Conservation (phyloP, 1,284 basidiomycete species). For the Cryptococcus wingfieldii region DNA sequence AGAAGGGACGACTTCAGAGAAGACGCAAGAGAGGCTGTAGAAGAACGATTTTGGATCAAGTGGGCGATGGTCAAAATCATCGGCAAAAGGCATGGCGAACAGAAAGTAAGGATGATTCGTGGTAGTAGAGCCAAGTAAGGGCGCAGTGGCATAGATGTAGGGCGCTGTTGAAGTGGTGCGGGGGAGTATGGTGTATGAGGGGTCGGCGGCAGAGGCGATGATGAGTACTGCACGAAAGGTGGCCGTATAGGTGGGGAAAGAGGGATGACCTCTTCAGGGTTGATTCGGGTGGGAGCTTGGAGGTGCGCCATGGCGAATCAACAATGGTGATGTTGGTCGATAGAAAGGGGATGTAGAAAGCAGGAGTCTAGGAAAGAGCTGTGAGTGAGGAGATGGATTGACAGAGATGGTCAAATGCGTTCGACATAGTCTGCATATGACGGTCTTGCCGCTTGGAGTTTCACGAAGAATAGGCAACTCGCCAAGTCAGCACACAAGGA, state of each 20-base stretch:
- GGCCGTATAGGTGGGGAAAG: slow-evolving; percentile 29
- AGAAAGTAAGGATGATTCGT: slow-evolving; percentile 76
- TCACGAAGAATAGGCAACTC: too few relatives aligned
- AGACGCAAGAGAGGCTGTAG: slow-evolving; percentile 61
- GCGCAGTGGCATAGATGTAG: slow-evolving; percentile 52
- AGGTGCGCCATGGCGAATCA: neutral
- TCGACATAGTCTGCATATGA: too few relatives aligned
- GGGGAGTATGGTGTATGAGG: slow-evolving; percentile 30
- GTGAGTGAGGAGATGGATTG: neutral
- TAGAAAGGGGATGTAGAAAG: neutral
- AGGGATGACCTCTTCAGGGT: slow-evolving; percentile 31
- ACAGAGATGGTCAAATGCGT: too few relatives aligned
- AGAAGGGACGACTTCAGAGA: slow-evolving; percentile 69
- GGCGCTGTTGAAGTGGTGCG: neutral
- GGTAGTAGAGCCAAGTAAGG: slow-evolving; percentile 80
- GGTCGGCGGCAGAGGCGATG: slow-evolving; percentile 29
- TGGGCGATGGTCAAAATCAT: slow-evolving; percentile 81
- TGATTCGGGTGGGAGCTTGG: slow-evolving; percentile 9
- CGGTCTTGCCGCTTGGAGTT: too few relatives aligned
- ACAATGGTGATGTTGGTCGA: neutral
- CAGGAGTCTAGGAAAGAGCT: neutral
- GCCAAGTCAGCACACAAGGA: too few relatives aligned
- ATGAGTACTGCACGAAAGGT: slow-evolving; percentile 30
- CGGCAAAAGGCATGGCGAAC: slow-evolving; percentile 62
- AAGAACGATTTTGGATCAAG: slow-evolving; percentile 63